Base-by-base conservation (phyloP, 305 asterid genomes). In the Lippia alba region DNA sequence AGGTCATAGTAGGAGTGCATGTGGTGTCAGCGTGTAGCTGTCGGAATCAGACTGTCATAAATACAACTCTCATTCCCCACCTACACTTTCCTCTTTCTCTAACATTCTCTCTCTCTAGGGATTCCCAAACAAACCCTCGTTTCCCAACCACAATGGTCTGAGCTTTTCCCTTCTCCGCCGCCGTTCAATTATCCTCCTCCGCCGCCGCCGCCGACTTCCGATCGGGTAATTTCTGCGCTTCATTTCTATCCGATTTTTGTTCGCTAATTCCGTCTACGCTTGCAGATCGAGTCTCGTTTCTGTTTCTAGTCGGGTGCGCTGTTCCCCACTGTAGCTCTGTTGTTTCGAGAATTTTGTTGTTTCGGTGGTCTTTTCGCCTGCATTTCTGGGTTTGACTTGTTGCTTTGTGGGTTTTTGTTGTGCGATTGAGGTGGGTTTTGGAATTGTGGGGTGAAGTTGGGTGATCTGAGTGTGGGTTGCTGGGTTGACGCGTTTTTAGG, bases 1-100 rank as follows among this genome's bases (percentile, higher is more conserved):
- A 70, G 85, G 77, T 65, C 59, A 61, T 48, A 69, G 67, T n/a
- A 56, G 60, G 71, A 72, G 80, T 69, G 83, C 82, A 82, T 77
- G 87, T 82, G 87, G 76, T 80, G 86, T 82, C 81, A 69, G 83
- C 74, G 83, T 72, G 74, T 79, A 69, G 81, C 77, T 81, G 79
- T 81, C 81, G 81, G 81, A 59, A 75, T 74, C 73, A 64, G 69
- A 62, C 66, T 66, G 67, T 76, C 71, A 56, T 74, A 80, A 69
- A 80, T 77, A 77, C 62, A 56, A 51, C 64, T 51, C 80, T 36
- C 83, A 70, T 60, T 61, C 73, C 74, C 64, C 40, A 45, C 54
- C 49, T 70, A 11, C 66, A 61, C 79, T 79, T 82, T 74, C 82
- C 84, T 61, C 84, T 82, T 79, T 75, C 78, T 76, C 77, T 24